Conservation (phyloP, 345 rosid species). For the Sisymbrium altissimum region DNA sequence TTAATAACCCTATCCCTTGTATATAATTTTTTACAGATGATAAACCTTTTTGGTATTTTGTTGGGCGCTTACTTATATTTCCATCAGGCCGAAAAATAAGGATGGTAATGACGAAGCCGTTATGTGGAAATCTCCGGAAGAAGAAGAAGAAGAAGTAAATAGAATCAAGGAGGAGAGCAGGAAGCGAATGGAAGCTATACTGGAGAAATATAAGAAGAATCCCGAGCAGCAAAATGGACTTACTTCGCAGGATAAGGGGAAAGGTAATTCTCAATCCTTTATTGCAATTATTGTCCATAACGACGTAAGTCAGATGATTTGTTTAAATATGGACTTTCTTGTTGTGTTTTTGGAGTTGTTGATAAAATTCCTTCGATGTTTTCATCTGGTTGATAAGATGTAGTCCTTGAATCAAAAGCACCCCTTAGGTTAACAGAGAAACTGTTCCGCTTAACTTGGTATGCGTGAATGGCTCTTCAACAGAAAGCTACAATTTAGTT, state of each 20-base stretch:
- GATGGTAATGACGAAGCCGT: constrained; percentile 66
- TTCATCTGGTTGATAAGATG: not conserved
- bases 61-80: constrained; percentile 7
- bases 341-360: constrained; percentile 3
- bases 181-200: constrained; percentile 73
- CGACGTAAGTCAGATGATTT: not conserved
- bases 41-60: not conserved
- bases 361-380: not conserved
- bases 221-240: constrained; percentile 45
- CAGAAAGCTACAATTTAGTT: not conserved
- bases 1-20: not conserved
- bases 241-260: constrained; percentile 30
- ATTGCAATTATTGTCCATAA: too few species aligned
- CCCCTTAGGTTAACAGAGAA: not conserved
- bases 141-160: constrained; percentile 81
- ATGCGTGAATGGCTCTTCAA: not conserved
- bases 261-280: constrained; percentile 52
- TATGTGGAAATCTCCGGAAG: constrained; percentile 57
- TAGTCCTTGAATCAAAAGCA: too few species aligned
- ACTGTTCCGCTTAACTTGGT: not conserved
- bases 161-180: constrained; percentile 92
- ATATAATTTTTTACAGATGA: not conserved
- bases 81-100: constrained; percentile 45
- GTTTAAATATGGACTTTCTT: not conserved
- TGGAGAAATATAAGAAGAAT: constrained; percentile 67